phyloP scores from a whole-genome alignment of 148 eudicot genomes.

The Polygonum aviculare region DNA sequence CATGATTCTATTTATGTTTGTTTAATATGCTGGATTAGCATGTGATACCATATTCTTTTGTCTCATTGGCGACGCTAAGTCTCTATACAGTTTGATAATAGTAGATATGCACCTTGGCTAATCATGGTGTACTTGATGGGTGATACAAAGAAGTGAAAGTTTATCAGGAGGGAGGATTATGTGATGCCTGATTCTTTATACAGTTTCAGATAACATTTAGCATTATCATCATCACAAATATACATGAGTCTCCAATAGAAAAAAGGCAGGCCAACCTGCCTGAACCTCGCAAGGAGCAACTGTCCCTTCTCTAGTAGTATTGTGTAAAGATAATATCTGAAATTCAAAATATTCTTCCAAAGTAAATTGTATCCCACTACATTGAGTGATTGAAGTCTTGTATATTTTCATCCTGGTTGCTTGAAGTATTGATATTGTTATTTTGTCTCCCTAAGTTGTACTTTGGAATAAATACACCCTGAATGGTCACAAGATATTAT shows the following conservation, averaged over 20 bases:
- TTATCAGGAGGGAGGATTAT: background rate
- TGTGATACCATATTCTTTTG: background rate
- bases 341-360: background rate
- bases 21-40: background rate
- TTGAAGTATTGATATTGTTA: background rate
- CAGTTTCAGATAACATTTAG: too few species aligned
- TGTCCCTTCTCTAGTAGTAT: too few species aligned
- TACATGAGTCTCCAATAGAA: too few species aligned
- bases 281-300: too few species aligned
- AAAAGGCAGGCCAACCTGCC: too few species aligned
- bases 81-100: background rate
- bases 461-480: background rate
- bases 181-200: background rate
- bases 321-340: too few species aligned
- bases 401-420: background rate
- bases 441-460: background rate
- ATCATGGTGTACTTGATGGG: constrained; percentile 3
- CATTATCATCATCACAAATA: too few species aligned
- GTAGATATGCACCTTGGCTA: background rate
- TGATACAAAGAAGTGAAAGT: background rate
- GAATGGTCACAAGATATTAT: background rate
- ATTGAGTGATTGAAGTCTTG: background rate
- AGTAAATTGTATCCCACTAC: background rate
- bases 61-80: background rate
- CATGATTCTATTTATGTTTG: background rate